Conservation (phyloP, 805 yeast genomes). For the Naumovozyma baii region DNA sequence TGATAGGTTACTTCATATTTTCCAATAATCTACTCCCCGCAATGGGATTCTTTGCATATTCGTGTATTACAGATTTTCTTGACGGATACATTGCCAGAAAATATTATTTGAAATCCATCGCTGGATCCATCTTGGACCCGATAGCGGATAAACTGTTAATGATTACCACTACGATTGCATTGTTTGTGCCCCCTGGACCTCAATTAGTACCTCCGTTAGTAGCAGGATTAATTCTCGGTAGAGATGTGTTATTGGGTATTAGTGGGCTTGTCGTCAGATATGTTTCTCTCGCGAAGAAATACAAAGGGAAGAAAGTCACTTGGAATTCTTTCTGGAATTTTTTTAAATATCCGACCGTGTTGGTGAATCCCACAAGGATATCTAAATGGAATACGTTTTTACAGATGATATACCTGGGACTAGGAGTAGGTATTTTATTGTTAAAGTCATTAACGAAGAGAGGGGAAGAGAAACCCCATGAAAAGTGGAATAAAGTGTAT, state of each 20-base stretch:
- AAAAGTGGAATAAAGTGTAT: conserved; percentile 1
- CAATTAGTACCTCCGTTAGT: conserved; percentile 62
- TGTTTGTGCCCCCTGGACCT: conserved; percentile 42
- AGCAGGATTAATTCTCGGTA: conserved; percentile 67
- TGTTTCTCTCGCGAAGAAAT: conserved; percentile 34
- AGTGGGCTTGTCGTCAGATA: conserved; percentile 68
- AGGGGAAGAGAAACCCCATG: conserved; percentile 7
- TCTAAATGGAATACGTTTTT: conserved; percentile 85
- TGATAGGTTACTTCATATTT: conserved; percentile 70
- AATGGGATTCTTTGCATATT: conserved; percentile 63
- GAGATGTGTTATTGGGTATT: conserved; percentile 66
- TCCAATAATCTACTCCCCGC: conserved; percentile 57
- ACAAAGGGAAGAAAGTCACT: conserved; percentile 31
- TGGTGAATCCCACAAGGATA: conserved; percentile 76
- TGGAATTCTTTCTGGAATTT: conserved; percentile 67
- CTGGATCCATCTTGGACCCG: conserved; percentile 91
- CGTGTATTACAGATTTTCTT: conserved; percentile 81
- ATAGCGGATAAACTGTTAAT: conserved; percentile 87
- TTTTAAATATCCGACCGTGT: conserved; percentile 61
- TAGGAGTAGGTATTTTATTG: conserved; percentile 37
- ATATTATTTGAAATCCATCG: conserved; percentile 63
- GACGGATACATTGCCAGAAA: conserved; percentile 89
- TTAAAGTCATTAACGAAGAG: conserved; percentile 2
- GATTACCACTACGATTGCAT: conserved; percentile 73
- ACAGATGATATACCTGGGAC: conserved; percentile 82